These are phyloP conservation scores for Cladophialophora exuberans DNA, from an alignment of 2,329 filamentous ascomycete genomes.

Conservation along the genomic window DNA sequence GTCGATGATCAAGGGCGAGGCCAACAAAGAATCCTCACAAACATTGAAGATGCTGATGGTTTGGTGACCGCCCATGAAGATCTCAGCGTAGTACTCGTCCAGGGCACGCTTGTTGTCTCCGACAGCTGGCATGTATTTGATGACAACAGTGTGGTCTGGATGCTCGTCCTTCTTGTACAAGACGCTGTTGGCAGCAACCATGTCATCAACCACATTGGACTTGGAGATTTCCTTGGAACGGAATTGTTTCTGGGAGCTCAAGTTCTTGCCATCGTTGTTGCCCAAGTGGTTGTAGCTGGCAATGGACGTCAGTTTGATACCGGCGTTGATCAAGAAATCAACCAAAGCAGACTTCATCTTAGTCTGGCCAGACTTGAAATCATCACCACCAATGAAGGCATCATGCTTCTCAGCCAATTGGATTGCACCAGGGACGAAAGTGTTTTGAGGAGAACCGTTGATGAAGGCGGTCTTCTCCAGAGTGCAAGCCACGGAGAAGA, in stretches of 20 bases:
- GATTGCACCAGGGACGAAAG: slow-evolving; percentile 91
- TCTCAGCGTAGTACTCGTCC: slow-evolving; percentile 99
- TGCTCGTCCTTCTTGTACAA: slow-evolving; percentile 92
- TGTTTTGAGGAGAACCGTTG: slow-evolving; percentile 99
- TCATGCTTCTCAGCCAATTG: slow-evolving; percentile 83
- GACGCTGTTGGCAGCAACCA: slow-evolving; percentile 93
- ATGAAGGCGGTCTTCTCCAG: slow-evolving; percentile 91
- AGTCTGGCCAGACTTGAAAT: slow-evolving; percentile 99
- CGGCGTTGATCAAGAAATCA: slow-evolving; percentile 97
- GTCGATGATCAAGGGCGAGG: slow-evolving; percentile 96
- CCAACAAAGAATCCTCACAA: slow-evolving; percentile 96
- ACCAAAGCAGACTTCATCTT: slow-evolving; percentile 99
- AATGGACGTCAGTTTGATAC: slow-evolving; percentile 98
- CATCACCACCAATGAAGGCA: slow-evolving; percentile 93
- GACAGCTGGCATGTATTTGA: slow-evolving; percentile 99
- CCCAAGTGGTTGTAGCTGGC: slow-evolving; percentile 99
- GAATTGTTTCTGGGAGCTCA: slow-evolving; percentile 97
- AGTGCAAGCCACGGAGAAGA: slow-evolving; percentile 94
- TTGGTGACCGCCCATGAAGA: slow-evolving; percentile 98
- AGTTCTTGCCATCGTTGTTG: slow-evolving; percentile 99
- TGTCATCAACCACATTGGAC: slow-evolving; percentile 98
- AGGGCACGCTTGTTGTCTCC: slow-evolving; percentile 98
- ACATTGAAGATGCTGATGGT: slow-evolving; percentile 98
- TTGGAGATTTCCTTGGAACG: slow-evolving; percentile 99
- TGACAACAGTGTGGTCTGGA: slow-evolving; percentile 97